phyloP scores from a whole-genome alignment of 106 monocot species.

The Narthecium ossifragum region DNA sequence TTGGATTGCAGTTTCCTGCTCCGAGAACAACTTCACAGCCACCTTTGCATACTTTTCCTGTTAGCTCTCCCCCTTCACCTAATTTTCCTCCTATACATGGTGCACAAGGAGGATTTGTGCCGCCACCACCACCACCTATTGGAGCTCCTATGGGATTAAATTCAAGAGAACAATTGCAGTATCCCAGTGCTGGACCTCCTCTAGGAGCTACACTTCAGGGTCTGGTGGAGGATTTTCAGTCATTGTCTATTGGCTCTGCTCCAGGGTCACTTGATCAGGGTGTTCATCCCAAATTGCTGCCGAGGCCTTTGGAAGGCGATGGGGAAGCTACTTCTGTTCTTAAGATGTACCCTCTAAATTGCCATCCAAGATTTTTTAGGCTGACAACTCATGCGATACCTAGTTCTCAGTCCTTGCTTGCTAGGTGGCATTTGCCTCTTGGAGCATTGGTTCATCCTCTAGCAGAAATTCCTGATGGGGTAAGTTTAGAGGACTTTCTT shows the following conservation, averaged over 20 bases:
- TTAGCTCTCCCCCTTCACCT: constrained; percentile 10
- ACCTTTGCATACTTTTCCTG: constrained; percentile 19
- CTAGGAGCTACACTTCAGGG: constrained; percentile 40
- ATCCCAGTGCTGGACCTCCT: constrained; percentile 46
- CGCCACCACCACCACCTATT: constrained; percentile 25
- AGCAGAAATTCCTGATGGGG: constrained; percentile 88
- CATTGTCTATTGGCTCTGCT: constrained; percentile 64
- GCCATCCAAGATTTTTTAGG: constrained; percentile 76
- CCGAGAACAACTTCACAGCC: constrained; percentile 25
- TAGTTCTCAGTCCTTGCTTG: constrained; percentile 80
- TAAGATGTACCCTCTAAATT: constrained; percentile 75
- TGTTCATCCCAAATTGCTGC: constrained; percentile 52
- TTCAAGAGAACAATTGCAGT: constrained; percentile 41
- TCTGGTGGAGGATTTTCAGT: constrained; percentile 89
- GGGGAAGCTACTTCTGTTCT: constrained; percentile 42
- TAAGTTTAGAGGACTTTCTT: constrained; percentile 14
- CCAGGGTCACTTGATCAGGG: constrained; percentile 81
- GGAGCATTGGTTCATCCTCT: constrained; percentile 89
- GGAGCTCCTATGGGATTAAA: constrained; percentile 23
- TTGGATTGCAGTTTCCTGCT: constrained; percentile 23
- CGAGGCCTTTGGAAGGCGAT: constrained; percentile 68
- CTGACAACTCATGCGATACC: constrained; percentile 90
- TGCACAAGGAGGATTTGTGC: constrained; percentile 24
- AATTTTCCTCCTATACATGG: constrained; percentile 20
- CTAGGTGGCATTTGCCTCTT: constrained; percentile 95